phyloP scores from a whole-genome alignment of 2,329 filamentous ascomycete genomes.

The Fusarium hainanense region DNA sequence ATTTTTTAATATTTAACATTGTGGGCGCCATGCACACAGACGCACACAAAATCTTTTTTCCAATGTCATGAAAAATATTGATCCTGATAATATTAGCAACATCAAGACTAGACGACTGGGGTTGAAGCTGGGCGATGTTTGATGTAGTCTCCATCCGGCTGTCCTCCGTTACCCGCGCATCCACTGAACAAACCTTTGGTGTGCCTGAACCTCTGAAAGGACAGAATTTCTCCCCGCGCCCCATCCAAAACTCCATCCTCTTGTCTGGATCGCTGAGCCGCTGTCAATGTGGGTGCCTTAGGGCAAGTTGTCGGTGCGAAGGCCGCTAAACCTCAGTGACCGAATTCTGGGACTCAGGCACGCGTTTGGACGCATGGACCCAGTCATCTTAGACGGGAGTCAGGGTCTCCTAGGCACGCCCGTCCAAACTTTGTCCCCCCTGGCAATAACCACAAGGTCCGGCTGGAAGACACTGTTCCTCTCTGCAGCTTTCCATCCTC shows the following conservation, averaged over 20 bases:
- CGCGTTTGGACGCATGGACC: slow-evolving; percentile 39
- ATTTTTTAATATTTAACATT: slow-evolving; percentile 28
- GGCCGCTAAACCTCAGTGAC: slow-evolving; percentile 49
- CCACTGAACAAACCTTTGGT: slow-evolving; percentile 33
- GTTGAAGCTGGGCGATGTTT: slow-evolving; percentile 35
- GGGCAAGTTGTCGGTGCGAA: slow-evolving; percentile 43
- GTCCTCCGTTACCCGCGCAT: slow-evolving; percentile 40
- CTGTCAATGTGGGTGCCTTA: slow-evolving; percentile 48
- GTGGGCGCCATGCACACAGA: slow-evolving; percentile 28
- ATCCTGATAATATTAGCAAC: slow-evolving; percentile 28
- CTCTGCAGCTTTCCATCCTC: slow-evolving; percentile 35
- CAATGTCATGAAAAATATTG: slow-evolving; percentile 32
- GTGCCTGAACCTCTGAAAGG: slow-evolving; percentile 32
- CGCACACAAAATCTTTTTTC: slow-evolving; percentile 28
- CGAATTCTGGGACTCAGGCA: slow-evolving; percentile 47
- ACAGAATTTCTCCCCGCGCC: slow-evolving; percentile 41
- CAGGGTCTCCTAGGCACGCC: slow-evolving; percentile 37
- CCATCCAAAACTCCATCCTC: slow-evolving; percentile 30
- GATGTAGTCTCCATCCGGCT: slow-evolving; percentile 39
- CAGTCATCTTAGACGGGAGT: slow-evolving; percentile 32
- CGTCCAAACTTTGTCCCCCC: slow-evolving; percentile 25
- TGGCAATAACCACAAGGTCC: slow-evolving; percentile 26
- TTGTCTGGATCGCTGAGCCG: slow-evolving; percentile 46
- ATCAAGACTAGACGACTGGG: slow-evolving; percentile 25
- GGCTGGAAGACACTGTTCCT: slow-evolving; percentile 17